Conservation (phyloP, 73 alveolate genomes). For the Stentor roeselii region DNA sequence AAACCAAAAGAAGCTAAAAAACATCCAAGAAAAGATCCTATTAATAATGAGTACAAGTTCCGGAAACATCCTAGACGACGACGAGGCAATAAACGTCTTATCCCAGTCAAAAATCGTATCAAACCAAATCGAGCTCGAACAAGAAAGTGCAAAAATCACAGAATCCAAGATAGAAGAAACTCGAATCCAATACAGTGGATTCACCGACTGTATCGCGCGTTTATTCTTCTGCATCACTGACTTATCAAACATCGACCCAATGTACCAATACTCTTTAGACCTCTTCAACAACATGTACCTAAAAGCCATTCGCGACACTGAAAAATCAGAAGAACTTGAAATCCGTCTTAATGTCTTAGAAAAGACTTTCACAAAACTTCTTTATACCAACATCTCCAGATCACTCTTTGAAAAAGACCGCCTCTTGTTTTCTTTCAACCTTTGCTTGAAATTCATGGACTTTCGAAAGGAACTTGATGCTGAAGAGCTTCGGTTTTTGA, state of each 20-base stretch:
- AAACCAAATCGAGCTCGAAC: conserved; percentile 79
- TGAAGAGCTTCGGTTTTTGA: conserved; percentile 34
- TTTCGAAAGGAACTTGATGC: conserved; percentile 36
- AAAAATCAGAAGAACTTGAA: conserved; percentile 78
- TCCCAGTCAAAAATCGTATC: conserved; percentile 75
- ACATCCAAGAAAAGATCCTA: conserved; percentile 91
- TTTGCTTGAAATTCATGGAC: conserved; percentile 68
- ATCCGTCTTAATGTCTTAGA: conserved; percentile 74
- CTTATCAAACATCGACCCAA: conserved; percentile 93
- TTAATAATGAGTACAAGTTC: conserved; percentile 76
- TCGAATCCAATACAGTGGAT: conserved; percentile 74
- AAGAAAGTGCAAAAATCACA: conserved; percentile 81
- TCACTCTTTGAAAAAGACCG: conserved; percentile 98
- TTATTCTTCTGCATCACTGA: conserved; percentile 78
- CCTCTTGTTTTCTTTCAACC: conserved; percentile 96
- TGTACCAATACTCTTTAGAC: conserved; percentile 97
- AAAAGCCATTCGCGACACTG: conserved; percentile 78
- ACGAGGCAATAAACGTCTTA: conserved; percentile 87
- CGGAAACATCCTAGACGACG: conserved; percentile 95
- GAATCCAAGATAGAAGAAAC: conserved; percentile 85
- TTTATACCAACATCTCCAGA: conserved; percentile 87
- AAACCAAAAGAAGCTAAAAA: conserved; percentile 89
- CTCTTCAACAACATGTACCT: conserved; percentile 88
- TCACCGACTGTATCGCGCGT: conserved; percentile 89
- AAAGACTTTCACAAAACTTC: conserved; percentile 71